Conservation (phyloP, 305 asterid species). For the Stenogyne calaminthoides region DNA sequence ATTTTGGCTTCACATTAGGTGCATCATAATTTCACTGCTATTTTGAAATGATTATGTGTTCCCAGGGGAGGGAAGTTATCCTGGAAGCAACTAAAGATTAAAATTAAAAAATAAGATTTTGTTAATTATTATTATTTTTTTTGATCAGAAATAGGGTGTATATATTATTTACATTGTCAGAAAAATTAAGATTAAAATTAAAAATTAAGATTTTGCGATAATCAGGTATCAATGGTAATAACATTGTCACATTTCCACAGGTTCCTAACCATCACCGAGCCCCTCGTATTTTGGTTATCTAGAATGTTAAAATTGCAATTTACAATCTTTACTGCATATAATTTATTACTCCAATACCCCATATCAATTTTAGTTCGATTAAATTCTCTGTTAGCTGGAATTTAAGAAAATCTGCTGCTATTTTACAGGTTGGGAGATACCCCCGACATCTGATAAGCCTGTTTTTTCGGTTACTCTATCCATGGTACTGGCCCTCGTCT, state of each 20-base stretch:
- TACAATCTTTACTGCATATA: background rate
- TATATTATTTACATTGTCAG: too few species aligned
- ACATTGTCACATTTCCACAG: background rate
- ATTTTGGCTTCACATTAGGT: slow-evolving; percentile 8
- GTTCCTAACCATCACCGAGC: too few species aligned
- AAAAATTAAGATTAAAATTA: too few species aligned
- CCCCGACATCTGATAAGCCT: slow-evolving; percentile 93
- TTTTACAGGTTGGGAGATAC: slow-evolving; percentile 76
- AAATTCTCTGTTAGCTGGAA: background rate
- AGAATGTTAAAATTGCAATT: too few species aligned
- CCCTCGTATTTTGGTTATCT: too few species aligned
- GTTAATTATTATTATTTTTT: too few species aligned
- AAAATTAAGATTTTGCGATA: background rate
- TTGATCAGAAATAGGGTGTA: too few species aligned
- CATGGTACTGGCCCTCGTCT: slow-evolving; percentile 99
- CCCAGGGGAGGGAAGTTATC: too few species aligned
- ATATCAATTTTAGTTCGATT: background rate
- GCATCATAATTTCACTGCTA: background rate
- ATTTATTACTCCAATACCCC: background rate
- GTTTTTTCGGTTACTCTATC: slow-evolving; percentile 88
- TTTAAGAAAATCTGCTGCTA: background rate
- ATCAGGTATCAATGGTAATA: background rate
- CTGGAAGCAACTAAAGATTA: too few species aligned
- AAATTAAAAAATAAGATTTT: too few species aligned
- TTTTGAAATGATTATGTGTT: background rate